Conservation (phyloP, 345 rosid species). For the Hibiscus mutabilis region DNA sequence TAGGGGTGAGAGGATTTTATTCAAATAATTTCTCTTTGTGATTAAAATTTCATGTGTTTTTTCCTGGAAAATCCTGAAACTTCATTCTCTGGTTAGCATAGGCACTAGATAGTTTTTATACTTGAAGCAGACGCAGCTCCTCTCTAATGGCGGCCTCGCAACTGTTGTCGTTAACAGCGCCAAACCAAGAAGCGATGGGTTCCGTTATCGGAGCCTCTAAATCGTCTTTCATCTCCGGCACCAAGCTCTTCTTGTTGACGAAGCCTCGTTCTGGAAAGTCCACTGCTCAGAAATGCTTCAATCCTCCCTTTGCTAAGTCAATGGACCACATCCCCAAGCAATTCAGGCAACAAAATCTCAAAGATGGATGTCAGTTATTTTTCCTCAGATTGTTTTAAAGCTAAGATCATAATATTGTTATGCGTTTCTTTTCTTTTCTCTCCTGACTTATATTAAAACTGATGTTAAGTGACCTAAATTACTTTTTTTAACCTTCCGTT, state of each 20-base stretch:
- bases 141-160: slow-evolving; percentile 51
- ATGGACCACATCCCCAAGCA: slow-evolving; percentile 68
- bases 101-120: not conserved
- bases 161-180: slow-evolving; percentile 31
- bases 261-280: slow-evolving; percentile 16
- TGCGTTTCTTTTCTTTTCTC: too few relatives aligned
- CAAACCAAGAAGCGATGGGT: slow-evolving; percentile 26
- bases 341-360: slow-evolving; percentile 67
- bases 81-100: not conserved
- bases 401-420: not conserved
- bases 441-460: too few relatives aligned
- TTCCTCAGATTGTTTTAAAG: not conserved
- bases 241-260: slow-evolving; percentile 24
- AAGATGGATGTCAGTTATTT: slow-evolving; percentile 57
- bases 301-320: slow-evolving; percentile 34
- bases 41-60: not conserved
- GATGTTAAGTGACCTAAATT: too few relatives aligned
- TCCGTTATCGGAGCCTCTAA: slow-evolving; percentile 22
- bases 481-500: not conserved
- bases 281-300: slow-evolving; percentile 21
- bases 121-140: not conserved
- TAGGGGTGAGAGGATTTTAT: not conserved
- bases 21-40: not conserved
- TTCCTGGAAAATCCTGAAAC: not conserved
- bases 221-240: slow-evolving; percentile 38